Base-by-base conservation (phyloP, 179 eudicot species). In the Sideroxylon spinosum region DNA sequence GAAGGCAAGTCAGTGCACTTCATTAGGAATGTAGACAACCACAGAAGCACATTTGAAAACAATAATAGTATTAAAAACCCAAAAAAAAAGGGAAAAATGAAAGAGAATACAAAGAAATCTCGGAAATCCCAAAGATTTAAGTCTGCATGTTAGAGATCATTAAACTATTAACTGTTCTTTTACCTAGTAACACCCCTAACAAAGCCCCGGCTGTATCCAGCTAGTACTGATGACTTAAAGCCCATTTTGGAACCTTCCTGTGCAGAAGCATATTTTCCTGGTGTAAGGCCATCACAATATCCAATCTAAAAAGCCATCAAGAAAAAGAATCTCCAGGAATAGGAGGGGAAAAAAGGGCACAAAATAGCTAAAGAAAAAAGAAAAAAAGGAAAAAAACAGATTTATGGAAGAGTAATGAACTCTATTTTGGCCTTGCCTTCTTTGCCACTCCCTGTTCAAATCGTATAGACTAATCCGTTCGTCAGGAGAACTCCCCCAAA, bases 181-280 rank as follows among this genome's bases (percentile, higher is more conserved):
- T 89, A 91, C 98, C 98, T 89, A 61, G 94, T 87, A 71, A 93
- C 78, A 56, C 98, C 98, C 77, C 95, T 86, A 49, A 87, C 88
- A 81, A 89, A 80, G 74, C 95, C 97, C 97, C 90, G 89, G 25
- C 81, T 88, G 85, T 86, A 82, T 23, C 95, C 98, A 75, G 50
- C 81, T 81, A 78, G 75, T 14, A 90, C 88, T 46, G 95, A 90
- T 48, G 91, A 91, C 86, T 86, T 89, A 73, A 90, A 91, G 12
- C 93, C 98, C 12, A 81, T 76, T 83, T 93, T 93, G 73, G 93
- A 94, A 28, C 97, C 97, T 68, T 90, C 93, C 81, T 94, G 98
- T 28, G 91, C 97, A 62, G 92, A 84, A 80, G 90, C 79, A 32
- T 86, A 87, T 79, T 86, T 81, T 65, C 95, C 97, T 26, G 91